Evolutionary conservation across 495 filamentous ascomycete genomes (phyloP).

Genomic region (Cairneyella variabilis): DNA sequence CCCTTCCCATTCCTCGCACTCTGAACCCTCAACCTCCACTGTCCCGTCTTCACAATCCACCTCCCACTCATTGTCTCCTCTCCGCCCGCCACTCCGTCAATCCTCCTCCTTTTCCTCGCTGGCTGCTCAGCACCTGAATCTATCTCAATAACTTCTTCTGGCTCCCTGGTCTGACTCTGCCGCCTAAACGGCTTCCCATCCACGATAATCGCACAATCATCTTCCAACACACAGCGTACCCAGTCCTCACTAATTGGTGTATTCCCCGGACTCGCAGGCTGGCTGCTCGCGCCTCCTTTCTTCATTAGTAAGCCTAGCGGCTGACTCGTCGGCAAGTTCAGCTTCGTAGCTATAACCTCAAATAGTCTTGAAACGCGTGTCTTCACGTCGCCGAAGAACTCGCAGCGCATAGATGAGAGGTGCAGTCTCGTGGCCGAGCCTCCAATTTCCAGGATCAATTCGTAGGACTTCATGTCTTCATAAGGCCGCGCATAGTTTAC

Average conservation of each 20-base stretch:
- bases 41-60: conserved; percentile 74
- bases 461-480: conserved; percentile 62
- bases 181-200: conserved; percentile 52
- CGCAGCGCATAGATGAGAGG: conserved; percentile 50
- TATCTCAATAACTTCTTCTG: conserved; percentile 5
- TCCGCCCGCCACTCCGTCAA: conserved; percentile 27
- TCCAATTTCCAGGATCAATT: conserved; percentile 78
- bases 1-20: conserved; percentile 41
- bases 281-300: conserved; percentile 41
- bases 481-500: conserved; percentile 81
- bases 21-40: conserved; percentile 72
- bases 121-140: conserved; percentile 25
- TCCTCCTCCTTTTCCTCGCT: conserved; percentile 50
- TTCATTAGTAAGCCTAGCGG: conserved; percentile 67
- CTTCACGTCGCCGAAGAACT: conserved; percentile 68
- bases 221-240: conserved; percentile 62
- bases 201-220: conserved; percentile 59
- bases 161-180: conserved; percentile 35
- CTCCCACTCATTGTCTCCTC: conserved; percentile 33
- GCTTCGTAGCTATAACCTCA: conserved; percentile 76
- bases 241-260: conserved; percentile 67
- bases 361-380: conserved; percentile 68
- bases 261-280: conserved; percentile 64
- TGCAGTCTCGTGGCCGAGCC: conserved; percentile 64
- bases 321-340: conserved; percentile 63